Evolutionary conservation across 768 basidiomycete genomes (phyloP), one percentile per base, ranked within the genome.

Genomic region (Suillus subaureus): DNA sequence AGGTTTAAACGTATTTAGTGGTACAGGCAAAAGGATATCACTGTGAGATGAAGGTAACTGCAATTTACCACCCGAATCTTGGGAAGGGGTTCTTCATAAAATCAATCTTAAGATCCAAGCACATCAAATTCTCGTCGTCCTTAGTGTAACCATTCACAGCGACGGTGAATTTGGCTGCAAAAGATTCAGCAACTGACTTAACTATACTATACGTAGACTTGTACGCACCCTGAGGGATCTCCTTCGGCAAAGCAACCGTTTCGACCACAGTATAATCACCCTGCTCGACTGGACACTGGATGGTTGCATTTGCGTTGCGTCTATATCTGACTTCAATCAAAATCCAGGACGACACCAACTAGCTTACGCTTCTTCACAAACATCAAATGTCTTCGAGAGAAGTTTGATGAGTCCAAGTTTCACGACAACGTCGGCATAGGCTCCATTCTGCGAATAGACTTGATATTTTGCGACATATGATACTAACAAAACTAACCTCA

Each of bases 321-420:
- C 96, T 97, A 70, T 11, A 57, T 56, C 40, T 64, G 18, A 67
- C 26, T 45, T 35, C 33, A 61, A 64, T 39, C 66, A 66, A 35
- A 42, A 55, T 42, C 37, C 31, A 54, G 35, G 45, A 62, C 6
- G 39, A 16, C 47, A 37, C 35, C 40, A 33, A 65, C 23, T 37
- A 23, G 87, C 96, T 72, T 82, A 97, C 93, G 96, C 95, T 79
- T 98, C 96, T 66, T 96, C 84, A 74, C 97, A 99, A 39, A 98
- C 78, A 69, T 98, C 94, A 70, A 98, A 97, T 21, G 69, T 73
- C 80, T 93, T 97, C 54, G 82, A 77, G 39, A 99, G 79, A n/a
- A 99, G 75, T 80, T 94, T 97, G 73, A 99, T 86, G 35, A 94
- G 79, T 31, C 97, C 97, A n/a, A 99, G 83, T 77, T 98, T 99